Evolutionary conservation across 2,329 filamentous ascomycete species (phyloP).

Genomic region (Sporothrix protearum): DNA sequence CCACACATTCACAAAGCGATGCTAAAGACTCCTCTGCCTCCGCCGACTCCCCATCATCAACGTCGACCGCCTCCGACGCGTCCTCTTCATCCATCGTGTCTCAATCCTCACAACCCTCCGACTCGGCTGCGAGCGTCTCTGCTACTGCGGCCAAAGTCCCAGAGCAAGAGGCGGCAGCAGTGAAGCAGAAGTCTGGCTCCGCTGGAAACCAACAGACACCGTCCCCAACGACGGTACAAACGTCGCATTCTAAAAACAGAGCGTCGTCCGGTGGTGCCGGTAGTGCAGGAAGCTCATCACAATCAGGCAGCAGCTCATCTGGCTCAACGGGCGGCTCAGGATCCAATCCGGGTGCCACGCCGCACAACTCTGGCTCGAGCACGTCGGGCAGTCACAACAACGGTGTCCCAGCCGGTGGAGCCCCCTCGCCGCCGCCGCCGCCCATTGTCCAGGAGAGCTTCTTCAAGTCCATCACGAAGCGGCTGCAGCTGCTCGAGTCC

Average conservation of each 20-base stretch:
- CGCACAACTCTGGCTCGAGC: background rate
- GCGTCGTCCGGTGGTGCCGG: slow-evolving; percentile 23
- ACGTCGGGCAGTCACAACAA: slow-evolving; percentile 32
- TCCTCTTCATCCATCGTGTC: slow-evolving; percentile 2
- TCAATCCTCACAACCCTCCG: background rate
- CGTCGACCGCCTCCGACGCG: background rate
- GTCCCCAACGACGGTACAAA: slow-evolving; percentile 11
- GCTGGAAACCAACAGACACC: background rate
- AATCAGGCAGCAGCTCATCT: background rate
- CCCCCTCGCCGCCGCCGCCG: slow-evolving; percentile 39
- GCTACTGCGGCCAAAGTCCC: background rate
- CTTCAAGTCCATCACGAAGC: slow-evolving; percentile 94
- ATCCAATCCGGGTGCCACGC: background rate
- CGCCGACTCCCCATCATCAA: slow-evolving; percentile 1
- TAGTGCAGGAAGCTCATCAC: background rate
- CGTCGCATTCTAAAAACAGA: slow-evolving; percentile 31
- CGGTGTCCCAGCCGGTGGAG: slow-evolving; percentile 33
- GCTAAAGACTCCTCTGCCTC: background rate
- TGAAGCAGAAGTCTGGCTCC: background rate
- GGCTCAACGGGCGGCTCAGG: slow-evolving; percentile 7
- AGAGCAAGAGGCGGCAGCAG: background rate
- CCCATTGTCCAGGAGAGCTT: slow-evolving; percentile 96
- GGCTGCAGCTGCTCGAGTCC: slow-evolving; percentile 82
- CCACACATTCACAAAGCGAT: background rate
- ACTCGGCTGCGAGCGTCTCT: background rate